Percentiles rank a stretch among this genome's conserved stretches.
Evolutionary conservation across 495 filamentous ascomycete genomes (phyloP).

Genomic region (Neohortaea acidophila): DNA sequence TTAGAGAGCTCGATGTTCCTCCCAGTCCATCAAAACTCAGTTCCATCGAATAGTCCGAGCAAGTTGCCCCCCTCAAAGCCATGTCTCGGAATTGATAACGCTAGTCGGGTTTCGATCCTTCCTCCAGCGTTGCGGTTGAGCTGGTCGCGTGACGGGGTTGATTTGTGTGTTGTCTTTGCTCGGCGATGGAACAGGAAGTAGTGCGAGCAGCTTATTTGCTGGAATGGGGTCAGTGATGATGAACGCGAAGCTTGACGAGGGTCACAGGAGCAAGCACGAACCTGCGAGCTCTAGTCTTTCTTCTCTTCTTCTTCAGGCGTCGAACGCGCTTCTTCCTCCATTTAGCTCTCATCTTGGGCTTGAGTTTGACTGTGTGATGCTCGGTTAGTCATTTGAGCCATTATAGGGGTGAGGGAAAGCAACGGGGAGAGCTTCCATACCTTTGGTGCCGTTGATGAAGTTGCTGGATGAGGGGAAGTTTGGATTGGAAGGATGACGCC

Average conservation of each 20-base stretch:
- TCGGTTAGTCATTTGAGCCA: not conserved
- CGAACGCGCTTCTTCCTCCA: slow-evolving; percentile 99
- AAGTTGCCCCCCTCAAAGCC: not conserved
- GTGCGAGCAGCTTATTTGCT: slow-evolving; percentile 31
- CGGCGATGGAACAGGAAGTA: slow-evolving; percentile 15
- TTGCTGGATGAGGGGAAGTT: not conserved
- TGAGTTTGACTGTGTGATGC: slow-evolving; percentile 4
- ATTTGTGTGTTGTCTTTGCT: slow-evolving; percentile 5
- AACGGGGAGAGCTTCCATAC: not conserved
- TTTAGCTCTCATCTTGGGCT: slow-evolving; percentile 87
- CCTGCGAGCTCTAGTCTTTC: slow-evolving; percentile 94
- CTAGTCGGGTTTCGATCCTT: slow-evolving; percentile 17
- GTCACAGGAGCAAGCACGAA: slow-evolving; percentile 40
- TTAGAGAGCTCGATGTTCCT: slow-evolving; percentile 19
- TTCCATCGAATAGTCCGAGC: slow-evolving; percentile 15
- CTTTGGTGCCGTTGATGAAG: not conserved
- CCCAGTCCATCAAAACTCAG: slow-evolving; percentile 5
- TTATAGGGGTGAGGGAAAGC: not conserved
- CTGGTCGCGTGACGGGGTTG: slow-evolving; percentile 16
- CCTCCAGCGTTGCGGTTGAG: slow-evolving; percentile 13
- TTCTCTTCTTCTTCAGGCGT: slow-evolving; percentile 95
- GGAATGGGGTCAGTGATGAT: slow-evolving; percentile 10
- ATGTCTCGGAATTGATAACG: slow-evolving; percentile 13
- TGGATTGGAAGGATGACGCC: too few relatives aligned
- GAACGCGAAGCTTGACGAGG: slow-evolving; percentile 3